Conservation (phyloP, 805 yeast genomes). For the Ogataea wickerhamii region DNA sequence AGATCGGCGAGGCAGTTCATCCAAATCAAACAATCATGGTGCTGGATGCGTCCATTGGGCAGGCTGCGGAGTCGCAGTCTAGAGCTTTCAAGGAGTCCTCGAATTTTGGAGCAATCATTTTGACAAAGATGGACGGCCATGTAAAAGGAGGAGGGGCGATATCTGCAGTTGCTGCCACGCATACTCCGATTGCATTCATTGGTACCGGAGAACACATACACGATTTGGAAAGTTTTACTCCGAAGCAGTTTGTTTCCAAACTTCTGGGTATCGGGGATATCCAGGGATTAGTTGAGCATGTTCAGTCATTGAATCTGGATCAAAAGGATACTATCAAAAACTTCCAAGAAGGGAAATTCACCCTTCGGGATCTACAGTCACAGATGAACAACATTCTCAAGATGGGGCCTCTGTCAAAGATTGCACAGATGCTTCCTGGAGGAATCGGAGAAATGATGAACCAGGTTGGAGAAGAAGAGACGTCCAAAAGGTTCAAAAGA, state of each 20-base stretch:
- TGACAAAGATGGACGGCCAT: constrained; percentile 97
- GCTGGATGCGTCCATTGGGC: constrained; percentile 95
- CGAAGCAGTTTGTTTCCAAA: constrained; percentile 85
- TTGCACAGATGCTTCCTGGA: constrained; percentile 93
- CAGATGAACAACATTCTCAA: constrained; percentile 94
- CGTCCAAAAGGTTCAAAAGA: constrained; percentile 74
- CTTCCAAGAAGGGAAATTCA: constrained; percentile 91
- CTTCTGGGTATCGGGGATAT: constrained; percentile 93
- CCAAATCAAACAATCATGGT: constrained; percentile 99
- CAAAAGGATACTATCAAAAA: constrained; percentile 90
- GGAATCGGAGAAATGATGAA: constrained; percentile 80
- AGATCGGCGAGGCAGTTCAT: constrained; percentile 78
- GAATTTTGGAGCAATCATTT: constrained; percentile 89
- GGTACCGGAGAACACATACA: constrained; percentile 98
- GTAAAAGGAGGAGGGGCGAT: constrained; percentile 99
- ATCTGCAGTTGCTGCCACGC: constrained; percentile 95
- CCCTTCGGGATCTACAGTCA: constrained; percentile 84
- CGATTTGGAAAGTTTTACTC: constrained; percentile 88
- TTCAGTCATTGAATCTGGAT: constrained; percentile 79
- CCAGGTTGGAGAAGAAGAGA: constrained; percentile 89
- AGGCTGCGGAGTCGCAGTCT: constrained; percentile 95
- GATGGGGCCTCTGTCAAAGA: constrained; percentile 94
- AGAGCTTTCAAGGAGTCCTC: constrained; percentile 90
- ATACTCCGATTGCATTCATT: constrained; percentile 90
- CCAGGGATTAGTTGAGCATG: constrained; percentile 91